phyloP scores from a whole-genome alignment of 176 grass and related monocot genomes.

The Juncus inflexus region DNA sequence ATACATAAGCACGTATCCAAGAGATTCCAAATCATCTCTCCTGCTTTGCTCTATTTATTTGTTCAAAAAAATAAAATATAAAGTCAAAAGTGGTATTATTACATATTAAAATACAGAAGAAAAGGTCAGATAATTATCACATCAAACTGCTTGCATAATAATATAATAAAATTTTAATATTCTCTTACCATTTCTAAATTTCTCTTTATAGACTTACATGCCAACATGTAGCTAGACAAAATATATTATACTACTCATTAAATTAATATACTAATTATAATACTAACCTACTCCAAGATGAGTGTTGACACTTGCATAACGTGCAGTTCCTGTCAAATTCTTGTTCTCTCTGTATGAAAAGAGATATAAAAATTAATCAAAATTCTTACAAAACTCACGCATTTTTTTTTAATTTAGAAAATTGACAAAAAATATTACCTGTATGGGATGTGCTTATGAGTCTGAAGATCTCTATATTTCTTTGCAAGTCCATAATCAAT shows the following conservation, averaged over 20 bases:
- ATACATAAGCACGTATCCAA: slow-evolving; percentile 91
- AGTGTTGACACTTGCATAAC: slow-evolving; percentile 98
- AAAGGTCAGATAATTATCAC: slow-evolving; percentile 3
- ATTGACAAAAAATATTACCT: slow-evolving; percentile 43
- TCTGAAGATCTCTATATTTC: slow-evolving; percentile 91
- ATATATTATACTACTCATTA: no score
- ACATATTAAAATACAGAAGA: not conserved
- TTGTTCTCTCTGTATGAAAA: slow-evolving; percentile 73
- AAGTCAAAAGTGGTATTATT: not conserved
- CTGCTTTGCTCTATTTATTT: slow-evolving; percentile 87
- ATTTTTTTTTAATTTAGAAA: not conserved
- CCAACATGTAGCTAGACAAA: not conserved
- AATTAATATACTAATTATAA: slow-evolving; percentile 19
- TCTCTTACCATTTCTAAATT: not conserved
- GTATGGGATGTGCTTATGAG: slow-evolving; percentile 91
- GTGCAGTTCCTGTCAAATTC: slow-evolving; percentile 80
- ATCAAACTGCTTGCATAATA: no score
- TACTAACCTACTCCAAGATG: slow-evolving; percentile 90
- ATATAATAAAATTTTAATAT: not conserved
- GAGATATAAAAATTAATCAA: slow-evolving; percentile 4
- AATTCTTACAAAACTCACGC: slow-evolving; percentile 9
- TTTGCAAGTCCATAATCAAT: slow-evolving; percentile 97
- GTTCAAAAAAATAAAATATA: slow-evolving; percentile 11
- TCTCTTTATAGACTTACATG: not conserved
- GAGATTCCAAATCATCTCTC: slow-evolving; percentile 96